Conservation (phyloP, 305 asterid species). For the Fraxinus dipetala region DNA sequence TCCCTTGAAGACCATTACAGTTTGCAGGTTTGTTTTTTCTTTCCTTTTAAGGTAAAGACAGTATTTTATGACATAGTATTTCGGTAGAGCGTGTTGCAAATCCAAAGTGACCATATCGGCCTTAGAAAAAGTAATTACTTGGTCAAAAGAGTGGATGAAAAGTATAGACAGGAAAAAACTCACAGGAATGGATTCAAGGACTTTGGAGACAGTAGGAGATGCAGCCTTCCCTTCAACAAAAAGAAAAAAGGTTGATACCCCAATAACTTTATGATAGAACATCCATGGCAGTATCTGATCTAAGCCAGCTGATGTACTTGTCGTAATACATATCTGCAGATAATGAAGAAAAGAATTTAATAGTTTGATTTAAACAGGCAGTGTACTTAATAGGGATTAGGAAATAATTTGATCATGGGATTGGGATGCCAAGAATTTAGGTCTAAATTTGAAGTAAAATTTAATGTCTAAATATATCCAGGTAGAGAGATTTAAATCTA, state of each 20-base stretch:
- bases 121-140: background rate
- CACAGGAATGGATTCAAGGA: conserved; percentile 50
- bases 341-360: background rate
- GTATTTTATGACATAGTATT: background rate
- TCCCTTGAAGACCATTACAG: background rate
- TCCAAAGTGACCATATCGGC: background rate
- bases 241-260: conserved; percentile 39
- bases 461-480: background rate
- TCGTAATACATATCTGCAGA: conserved; percentile 48
- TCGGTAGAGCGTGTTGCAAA: background rate
- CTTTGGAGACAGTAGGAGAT: conserved; percentile 31
- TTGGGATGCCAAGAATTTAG: background rate
- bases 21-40: background rate
- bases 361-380: background rate
- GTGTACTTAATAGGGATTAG: background rate
- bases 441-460: background rate
- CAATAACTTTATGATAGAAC: conserved; percentile 55
- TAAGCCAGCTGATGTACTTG: conserved; percentile 54
- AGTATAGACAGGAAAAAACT: conserved; percentile 14
- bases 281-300: conserved; percentile 63
- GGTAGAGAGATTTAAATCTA: background rate
- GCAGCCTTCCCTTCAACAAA: conserved; percentile 59
- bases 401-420: background rate
- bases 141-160: background rate
- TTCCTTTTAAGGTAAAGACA: background rate